Evolutionary conservation across 805 yeast species (phyloP), one percentile per base, ranked within the genome.

Genomic region (Yarrowia yakushimensis): DNA sequence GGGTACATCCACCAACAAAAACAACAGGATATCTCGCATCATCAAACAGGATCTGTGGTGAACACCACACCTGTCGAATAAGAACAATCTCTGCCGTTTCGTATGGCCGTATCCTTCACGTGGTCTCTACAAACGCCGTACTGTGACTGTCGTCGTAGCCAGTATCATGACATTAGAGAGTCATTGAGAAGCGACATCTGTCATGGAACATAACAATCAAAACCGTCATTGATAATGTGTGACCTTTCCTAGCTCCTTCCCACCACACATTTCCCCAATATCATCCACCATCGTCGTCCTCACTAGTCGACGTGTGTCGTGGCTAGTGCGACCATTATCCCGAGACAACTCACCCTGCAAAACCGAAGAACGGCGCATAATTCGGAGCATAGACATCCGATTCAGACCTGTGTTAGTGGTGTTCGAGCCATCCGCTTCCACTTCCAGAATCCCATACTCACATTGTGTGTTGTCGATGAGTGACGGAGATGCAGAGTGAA

Each of bases 331-430:
- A 7, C 4, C 1, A 39, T 12, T 10, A 8, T 27, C 12, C 36
- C 10, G 15, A 12, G 8, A 22, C 27, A n/a, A 75, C 78, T 45
- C 69, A 79, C 81, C 97, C 99, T 39, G 97, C 97, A 76, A 93
- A 91, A 42, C 99, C 99, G 73, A 94, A 85, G 75, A 94, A 94
- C 65, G 99, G 98, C 15, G 99, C 97, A 76, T 88, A 94, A 30
- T 85, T 85, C 54, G 99, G 98, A 33, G 91, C 82, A 71, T 83
- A 87, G 73, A 87, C 93, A 69, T 79, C 81, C 52, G 74, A 72
- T 63, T 73, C 76, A 42, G 79, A 72, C 76, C 76, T 72, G 63
- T 46, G 48, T 31, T 30, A 28, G 34, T 20, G 9, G 17, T 17
- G 36, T 45, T 28, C 52, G n/a, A 17, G n/a, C 22, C 15, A 22